Conservation (phyloP, 2,329 filamentous ascomycete species). For the Colletotrichum melonis region DNA sequence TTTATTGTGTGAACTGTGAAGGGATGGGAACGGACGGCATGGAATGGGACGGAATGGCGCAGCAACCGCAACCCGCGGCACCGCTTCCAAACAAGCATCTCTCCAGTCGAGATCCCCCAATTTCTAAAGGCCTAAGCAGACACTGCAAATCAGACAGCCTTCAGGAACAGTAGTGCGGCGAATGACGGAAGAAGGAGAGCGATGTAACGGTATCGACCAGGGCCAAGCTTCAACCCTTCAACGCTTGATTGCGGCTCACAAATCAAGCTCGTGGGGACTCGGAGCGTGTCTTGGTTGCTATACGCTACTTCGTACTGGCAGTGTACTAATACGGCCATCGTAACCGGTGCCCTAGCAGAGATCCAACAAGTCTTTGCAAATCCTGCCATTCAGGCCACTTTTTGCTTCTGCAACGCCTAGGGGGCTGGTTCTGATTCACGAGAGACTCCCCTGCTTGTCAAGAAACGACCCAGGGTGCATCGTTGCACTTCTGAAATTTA, state of each 20-base stretch:
- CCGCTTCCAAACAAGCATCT: slow-evolving; percentile 18
- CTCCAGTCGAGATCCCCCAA: not conserved
- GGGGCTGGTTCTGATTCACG: slow-evolving; percentile 9
- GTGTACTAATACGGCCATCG: slow-evolving; percentile 8
- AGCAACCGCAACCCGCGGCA: slow-evolving; percentile 15
- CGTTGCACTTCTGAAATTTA: slow-evolving; percentile 24
- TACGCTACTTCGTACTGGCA: slow-evolving; percentile 1
- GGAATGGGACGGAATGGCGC: slow-evolving; percentile 29
- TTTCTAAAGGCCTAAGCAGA: not conserved
- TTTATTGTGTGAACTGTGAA: slow-evolving; percentile 10
- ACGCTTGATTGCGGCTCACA: slow-evolving; percentile 18
- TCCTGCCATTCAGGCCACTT: not conserved
- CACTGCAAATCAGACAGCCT: not conserved
- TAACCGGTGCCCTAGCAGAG: not conserved
- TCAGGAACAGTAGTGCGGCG: not conserved
- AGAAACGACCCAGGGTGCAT: slow-evolving; percentile 24
- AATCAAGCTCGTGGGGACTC: slow-evolving; percentile 19
- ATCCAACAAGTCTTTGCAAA: slow-evolving; percentile 1
- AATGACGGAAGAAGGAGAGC: not conserved
- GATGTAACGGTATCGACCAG: slow-evolving; percentile 1
- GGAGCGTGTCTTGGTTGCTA: not conserved
- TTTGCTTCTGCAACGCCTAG: slow-evolving; percentile 5
- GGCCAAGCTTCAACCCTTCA: slow-evolving; percentile 14
- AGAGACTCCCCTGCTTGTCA: slow-evolving; percentile 16
- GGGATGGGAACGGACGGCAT: slow-evolving; percentile 21